Evolutionary conservation across 352 stramenopile species (phyloP), one percentile per base, ranked within the genome.

Genomic region (Phytopythium mirpurense): DNA sequence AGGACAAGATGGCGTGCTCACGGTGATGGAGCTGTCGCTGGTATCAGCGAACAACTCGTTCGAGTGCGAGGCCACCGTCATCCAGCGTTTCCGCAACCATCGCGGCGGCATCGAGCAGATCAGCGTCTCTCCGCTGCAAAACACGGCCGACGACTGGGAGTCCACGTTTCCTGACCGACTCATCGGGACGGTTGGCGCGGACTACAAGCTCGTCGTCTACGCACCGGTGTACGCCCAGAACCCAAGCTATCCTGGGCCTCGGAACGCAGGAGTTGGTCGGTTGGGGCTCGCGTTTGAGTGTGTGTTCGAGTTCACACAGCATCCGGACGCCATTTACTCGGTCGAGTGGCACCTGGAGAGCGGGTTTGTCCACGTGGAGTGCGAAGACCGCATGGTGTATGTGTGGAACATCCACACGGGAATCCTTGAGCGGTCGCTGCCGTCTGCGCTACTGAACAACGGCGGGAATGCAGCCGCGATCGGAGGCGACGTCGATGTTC

Each of bases 361-460:
- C 0, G 75, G 80, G 0, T 46, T 87, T 32, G 40, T 91, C 1
- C 56, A 78, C 35, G 65, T 93, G 15, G 82, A 90, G 41, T 94
- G 79, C 42, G 76, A 72, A 46, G 76, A 94, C 59, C 62, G 57
- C 1, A 86, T 91, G 74, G 70, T 89, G 31, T 88, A 90, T 37
- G 72, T 94, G 12, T 94, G 84, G 84, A 90, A 65, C 41, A 65
- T 73, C 1, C 74, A 89, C 19, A 91, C 79, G n/a, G 82, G 84
- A 0, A 74, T 93, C 24, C 40, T 94, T 0, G 84, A 94, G 51
- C 75, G 83, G 32, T 67, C 63, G 3, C 42, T 90, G 11, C 83
- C 83, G 16, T 58, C 46, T 19, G 74, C 73, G 10, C 47, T 93
- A 19, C 40, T 93, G 1, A 72, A 72, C 38, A 73, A 70, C 15